A percentile compares a stretch with the other conserved stretches of the same genome.
Evolutionary conservation across 2,329 filamentous ascomycete species (phyloP).

Genomic region (Nemania bipapillata): DNA sequence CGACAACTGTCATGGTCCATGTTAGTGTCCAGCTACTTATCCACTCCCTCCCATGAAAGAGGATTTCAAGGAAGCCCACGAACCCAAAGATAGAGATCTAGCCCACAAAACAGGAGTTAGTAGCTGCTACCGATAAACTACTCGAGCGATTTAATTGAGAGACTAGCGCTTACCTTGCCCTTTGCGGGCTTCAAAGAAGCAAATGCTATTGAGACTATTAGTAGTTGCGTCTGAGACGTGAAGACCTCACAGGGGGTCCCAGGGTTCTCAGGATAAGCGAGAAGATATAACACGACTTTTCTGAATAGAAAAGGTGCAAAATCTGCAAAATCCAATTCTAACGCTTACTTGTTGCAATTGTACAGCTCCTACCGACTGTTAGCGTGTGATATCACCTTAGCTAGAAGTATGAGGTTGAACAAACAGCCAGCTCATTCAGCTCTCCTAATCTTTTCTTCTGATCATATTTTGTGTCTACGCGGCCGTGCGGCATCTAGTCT

Average conservation of each 20-base stretch:
- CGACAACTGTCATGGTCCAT: slow-evolving; percentile 54
- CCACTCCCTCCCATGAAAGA: not conserved
- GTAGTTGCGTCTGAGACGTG: not conserved
- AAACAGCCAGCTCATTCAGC: slow-evolving; percentile 42
- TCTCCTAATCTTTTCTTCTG: slow-evolving; percentile 84
- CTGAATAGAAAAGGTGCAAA: not conserved
- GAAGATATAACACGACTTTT: slow-evolving; percentile 55
- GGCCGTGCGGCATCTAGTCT: slow-evolving; percentile 74
- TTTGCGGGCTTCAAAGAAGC: slow-evolving; percentile 59
- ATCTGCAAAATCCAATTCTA: not conserved
- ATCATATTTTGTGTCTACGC: slow-evolving; percentile 96
- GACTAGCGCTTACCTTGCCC: slow-evolving; percentile 34
- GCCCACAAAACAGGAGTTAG: slow-evolving; percentile 7
- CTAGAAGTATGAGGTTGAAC: not conserved
- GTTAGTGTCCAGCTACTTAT: slow-evolving; percentile 15
- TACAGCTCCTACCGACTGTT: slow-evolving; percentile 63
- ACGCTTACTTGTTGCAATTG: slow-evolving; percentile 80
- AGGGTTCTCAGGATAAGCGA: not conserved
- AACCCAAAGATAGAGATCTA: slow-evolving; percentile 91
- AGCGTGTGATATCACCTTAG: slow-evolving; percentile 4
- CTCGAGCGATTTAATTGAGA: not conserved
- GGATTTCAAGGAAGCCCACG: slow-evolving; percentile 2
- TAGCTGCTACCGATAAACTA: not conserved
- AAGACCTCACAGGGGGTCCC: not conserved
- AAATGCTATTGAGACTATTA: slow-evolving; percentile 58